phyloP scores from a whole-genome alignment of 441 rosid species.

The Bocquillonia castaneifolia region DNA sequence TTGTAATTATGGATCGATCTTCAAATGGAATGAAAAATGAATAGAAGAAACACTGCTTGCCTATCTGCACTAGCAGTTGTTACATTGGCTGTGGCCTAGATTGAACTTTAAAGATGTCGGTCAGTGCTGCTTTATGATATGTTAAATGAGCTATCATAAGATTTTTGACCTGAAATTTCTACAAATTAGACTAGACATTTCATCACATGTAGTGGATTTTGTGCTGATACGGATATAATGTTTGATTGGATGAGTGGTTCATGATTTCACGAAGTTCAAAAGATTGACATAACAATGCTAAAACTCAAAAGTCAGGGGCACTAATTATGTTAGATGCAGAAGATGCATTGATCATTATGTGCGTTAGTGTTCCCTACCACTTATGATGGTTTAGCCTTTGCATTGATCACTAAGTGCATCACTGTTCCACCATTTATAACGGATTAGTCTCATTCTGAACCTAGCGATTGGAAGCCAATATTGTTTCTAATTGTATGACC shows the following conservation, averaged over 20 bases:
- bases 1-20: not conserved
- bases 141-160: not conserved
- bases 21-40: not conserved
- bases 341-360: conserved; percentile 8
- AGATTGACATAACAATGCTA: not conserved
- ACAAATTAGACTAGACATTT: not conserved
- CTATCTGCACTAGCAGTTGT: not conserved
- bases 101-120: not conserved
- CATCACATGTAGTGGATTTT: not conserved
- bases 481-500: not conserved
- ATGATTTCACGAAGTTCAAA: not conserved
- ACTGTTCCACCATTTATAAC: not conserved
- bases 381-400: too few relatives aligned
- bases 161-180: not conserved
- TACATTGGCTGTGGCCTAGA: not conserved
- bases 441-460: not conserved
- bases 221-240: not conserved
- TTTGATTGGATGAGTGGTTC: not conserved
- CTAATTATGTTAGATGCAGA: not conserved
- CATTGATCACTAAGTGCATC: too few relatives aligned
- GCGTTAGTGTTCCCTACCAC: too few relatives aligned
- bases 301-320: not conserved
- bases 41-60: not conserved
- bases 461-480: not conserved
- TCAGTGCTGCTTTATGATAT: not conserved